Base-by-base conservation (phyloP, 2,329 filamentous ascomycete species). In the Plectosphaerella sp. region DNA sequence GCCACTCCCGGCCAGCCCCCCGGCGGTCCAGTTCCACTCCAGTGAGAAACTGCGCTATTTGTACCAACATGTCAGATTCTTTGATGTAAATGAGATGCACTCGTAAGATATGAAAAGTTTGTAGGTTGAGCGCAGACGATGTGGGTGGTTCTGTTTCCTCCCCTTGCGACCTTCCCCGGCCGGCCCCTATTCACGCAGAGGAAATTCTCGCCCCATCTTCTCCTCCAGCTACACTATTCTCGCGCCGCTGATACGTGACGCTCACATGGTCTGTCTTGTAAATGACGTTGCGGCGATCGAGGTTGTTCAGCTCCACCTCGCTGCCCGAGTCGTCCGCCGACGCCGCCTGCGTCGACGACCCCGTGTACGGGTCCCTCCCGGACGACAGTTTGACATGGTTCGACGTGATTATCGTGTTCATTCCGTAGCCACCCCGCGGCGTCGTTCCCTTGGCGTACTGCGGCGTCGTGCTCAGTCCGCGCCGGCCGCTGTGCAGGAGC, bases 181-280 rank as follows among this genome's bases (percentile, higher is more conserved):
- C 5, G 22, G 22, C 22, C 22, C 22, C 22, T 5, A 5, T 3
- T 22, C 22, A 22, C 22, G 3, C 22, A 3, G 22, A 22, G 22
- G 22, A 5, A 22, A 22, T 3, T 22, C 22, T 22, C 22, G 22
- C 22, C 22, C 22, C 22, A 5, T 22, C 22, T 22, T 22, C 22
- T 22, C 22, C 22, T 22, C 22, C 22, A 3, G 5, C 22, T 5
- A 5, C 22, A 22, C 22, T 5, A 22, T 54, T 48, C 45, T 57
- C 55, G 10, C 57, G 54, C 15, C 43, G 42, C 20, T 58, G 42
- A 35, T 54, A 59, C 12, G 58, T 58, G 20, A 58, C 57, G 46
- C 58, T 59, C 20, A 59, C 57, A 28, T 53, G 52, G 28, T 50
- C 58, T 22, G 58, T 56, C 45, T 59, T 59, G 53, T 57, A 59